These are phyloP conservation scores for Thoreauomyces humboldtii DNA, from an alignment of 192 early-diverging fungal species.

Conservation along the genomic window DNA sequence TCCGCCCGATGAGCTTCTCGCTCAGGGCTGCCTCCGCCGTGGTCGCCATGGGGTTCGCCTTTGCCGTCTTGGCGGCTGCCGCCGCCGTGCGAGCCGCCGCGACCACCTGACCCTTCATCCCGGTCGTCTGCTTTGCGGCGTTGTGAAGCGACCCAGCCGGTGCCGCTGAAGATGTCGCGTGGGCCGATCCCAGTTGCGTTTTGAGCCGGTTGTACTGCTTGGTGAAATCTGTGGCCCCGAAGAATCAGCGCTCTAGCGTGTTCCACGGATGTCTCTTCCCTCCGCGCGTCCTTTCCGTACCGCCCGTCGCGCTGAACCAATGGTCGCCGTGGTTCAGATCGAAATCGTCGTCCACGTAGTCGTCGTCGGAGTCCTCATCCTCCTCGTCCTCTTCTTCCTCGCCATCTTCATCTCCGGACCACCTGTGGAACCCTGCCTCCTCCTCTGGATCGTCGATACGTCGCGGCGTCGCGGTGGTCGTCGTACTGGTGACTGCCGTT, in stretches of 20 bases:
- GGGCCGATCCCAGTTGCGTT: conserved; percentile 6
- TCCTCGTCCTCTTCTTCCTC: conserved; percentile 43
- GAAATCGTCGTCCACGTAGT: conserved; percentile 63
- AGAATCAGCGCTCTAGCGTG: background rate
- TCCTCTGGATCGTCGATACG: background rate
- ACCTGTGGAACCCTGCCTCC: too few species aligned
- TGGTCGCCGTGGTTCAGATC: conserved; percentile 72
- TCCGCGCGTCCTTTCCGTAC: too few species aligned
- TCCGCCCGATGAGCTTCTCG: conserved; percentile 63
- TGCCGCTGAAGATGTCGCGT: background rate
- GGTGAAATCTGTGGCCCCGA: conserved; percentile 71
- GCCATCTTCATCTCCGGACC: conserved; percentile 36
- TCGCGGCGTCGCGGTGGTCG: background rate
- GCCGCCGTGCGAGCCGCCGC: conserved; percentile 26
- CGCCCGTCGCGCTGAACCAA: conserved; percentile 74
- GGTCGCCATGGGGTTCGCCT: conserved; percentile 27
- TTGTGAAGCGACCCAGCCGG: background rate
- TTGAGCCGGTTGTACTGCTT: conserved; percentile 48
- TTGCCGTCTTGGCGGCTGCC: conserved; percentile 19
- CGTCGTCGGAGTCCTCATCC: conserved; percentile 60
- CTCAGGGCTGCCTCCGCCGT: conserved; percentile 34
- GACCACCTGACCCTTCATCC: conserved; percentile 28
- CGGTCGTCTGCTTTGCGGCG: conserved; percentile 6
- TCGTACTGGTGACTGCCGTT: background rate
- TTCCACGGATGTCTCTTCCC: too few species aligned